These are phyloP conservation scores for Obelidium mucronatum DNA, from an alignment of 192 early-diverging fungal genomes.

Conservation along the genomic window DNA sequence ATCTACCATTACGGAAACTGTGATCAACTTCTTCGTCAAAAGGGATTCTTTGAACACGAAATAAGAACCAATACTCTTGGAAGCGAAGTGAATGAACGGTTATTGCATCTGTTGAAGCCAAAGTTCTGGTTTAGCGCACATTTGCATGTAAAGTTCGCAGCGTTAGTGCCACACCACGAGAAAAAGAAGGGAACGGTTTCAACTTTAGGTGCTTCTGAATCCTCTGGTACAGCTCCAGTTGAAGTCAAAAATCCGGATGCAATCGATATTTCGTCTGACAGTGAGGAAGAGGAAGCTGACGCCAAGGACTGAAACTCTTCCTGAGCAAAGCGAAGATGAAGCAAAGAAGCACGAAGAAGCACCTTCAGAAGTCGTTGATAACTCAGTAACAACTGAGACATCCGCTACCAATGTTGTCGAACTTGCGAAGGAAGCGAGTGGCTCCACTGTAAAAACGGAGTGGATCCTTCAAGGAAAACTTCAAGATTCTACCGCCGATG, in stretches of 20 bases:
- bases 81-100: constrained; percentile 69
- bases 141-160: constrained; percentile 90
- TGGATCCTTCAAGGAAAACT: too few relatives aligned
- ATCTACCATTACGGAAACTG: constrained; percentile 84
- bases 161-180: constrained; percentile 61
- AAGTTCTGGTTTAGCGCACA: constrained; percentile 96
- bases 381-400: too few relatives aligned
- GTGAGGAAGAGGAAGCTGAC: constrained; percentile 32
- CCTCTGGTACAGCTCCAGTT: constrained; percentile 24
- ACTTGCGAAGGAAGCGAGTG: too few relatives aligned
- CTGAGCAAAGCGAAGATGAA: too few relatives aligned
- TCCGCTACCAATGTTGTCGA: too few relatives aligned
- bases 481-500: too few relatives aligned
- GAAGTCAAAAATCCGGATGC: constrained; percentile 65
- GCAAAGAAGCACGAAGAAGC: too few relatives aligned
- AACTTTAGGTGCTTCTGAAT: constrained; percentile 19
- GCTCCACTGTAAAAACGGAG: too few relatives aligned
- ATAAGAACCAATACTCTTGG: constrained; percentile 78
- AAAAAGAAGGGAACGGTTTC: constrained; percentile 25
- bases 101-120: constrained; percentile 81
- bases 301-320: neutral
- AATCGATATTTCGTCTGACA: constrained; percentile 60
- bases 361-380: too few relatives aligned
- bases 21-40: constrained; percentile 62
- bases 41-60: constrained; percentile 80